These are phyloP conservation scores for Penicillium angulare DNA, from an alignment of 495 filamentous ascomycete genomes.

Conservation along the genomic window DNA sequence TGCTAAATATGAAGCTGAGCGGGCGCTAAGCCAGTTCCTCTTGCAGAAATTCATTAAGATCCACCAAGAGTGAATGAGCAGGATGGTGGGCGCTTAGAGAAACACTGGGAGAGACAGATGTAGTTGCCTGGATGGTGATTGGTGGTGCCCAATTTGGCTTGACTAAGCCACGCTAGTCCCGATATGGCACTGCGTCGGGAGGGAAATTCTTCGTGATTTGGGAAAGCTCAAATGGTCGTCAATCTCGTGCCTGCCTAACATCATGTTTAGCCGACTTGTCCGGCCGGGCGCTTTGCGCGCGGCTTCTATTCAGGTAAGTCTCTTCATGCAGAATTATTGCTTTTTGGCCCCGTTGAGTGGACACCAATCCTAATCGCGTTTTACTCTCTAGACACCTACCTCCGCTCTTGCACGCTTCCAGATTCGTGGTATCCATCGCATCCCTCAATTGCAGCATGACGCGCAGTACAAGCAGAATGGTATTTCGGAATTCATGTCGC, in stretches of 20 bases:
- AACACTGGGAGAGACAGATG: slow-evolving; percentile 9
- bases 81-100: slow-evolving; percentile 26
- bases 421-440: slow-evolving; percentile 48
- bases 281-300: slow-evolving; percentile 52
- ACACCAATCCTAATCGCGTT: slow-evolving; percentile 23
- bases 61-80: background rate
- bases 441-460: slow-evolving; percentile 61
- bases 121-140: slow-evolving; percentile 33
- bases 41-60: slow-evolving; percentile 12
- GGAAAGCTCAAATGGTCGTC: background rate
- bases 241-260: slow-evolving; percentile 13
- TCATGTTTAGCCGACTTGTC: slow-evolving; percentile 52
- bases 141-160: slow-evolving; percentile 8
- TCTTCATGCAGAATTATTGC: background rate
- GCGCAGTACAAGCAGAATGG: slow-evolving; percentile 53
- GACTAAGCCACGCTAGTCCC: slow-evolving; percentile 31
- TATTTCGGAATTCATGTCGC: slow-evolving; percentile 64
- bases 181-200: slow-evolving; percentile 26
- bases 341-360: background rate
- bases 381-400: slow-evolving; percentile 35
- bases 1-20: slow-evolving; percentile 2
- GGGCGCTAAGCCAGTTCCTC: slow-evolving; percentile 21
- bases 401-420: slow-evolving; percentile 44
- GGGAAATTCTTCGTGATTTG: slow-evolving; percentile 38
- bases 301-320: slow-evolving; percentile 37